Percentiles rank a stretch among this genome's conserved stretches.
phyloP scores from a whole-genome alignment of 257 asterid genomes.

The Rehmannia glutinosa region DNA sequence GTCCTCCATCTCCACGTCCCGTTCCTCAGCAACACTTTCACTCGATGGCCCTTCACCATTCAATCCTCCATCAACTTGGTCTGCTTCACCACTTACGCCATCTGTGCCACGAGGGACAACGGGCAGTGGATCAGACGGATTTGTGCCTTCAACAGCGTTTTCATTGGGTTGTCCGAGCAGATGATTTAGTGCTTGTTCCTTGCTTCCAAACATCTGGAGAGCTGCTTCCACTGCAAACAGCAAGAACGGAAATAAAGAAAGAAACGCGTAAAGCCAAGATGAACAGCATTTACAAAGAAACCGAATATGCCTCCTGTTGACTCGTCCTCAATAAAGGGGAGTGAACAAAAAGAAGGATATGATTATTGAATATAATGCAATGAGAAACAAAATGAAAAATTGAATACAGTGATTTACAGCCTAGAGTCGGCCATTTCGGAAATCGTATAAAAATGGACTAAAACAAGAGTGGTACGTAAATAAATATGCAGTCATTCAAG shows the following conservation, averaged over 20 bases:
- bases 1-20: conserved; percentile 83
- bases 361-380: too few species aligned
- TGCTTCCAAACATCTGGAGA: conserved; percentile 38
- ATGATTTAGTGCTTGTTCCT: conserved; percentile 48
- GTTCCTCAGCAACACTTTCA: conserved; percentile 4
- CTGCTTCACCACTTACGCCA: conserved; percentile 7
- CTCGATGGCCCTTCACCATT: conserved; percentile 31
- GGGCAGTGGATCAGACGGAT: conserved; percentile 4
- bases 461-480: not conserved
- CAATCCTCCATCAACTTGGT: conserved; percentile 6
- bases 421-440: not conserved
- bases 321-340: too few species aligned
- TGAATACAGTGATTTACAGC: not conserved
- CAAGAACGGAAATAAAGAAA: not conserved
- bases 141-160: conserved; percentile 18
- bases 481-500: not conserved
- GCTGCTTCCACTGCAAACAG: conserved; percentile 51
- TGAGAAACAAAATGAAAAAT: not conserved
- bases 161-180: conserved; percentile 34
- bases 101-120: not conserved
- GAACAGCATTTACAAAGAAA: too few species aligned
- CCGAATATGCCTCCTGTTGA: too few species aligned
- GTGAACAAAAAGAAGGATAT: too few species aligned
- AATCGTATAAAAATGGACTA: not conserved
- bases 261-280: not conserved